Conservation (phyloP, 345 rosid genomes). For the Salix suchowensis region DNA sequence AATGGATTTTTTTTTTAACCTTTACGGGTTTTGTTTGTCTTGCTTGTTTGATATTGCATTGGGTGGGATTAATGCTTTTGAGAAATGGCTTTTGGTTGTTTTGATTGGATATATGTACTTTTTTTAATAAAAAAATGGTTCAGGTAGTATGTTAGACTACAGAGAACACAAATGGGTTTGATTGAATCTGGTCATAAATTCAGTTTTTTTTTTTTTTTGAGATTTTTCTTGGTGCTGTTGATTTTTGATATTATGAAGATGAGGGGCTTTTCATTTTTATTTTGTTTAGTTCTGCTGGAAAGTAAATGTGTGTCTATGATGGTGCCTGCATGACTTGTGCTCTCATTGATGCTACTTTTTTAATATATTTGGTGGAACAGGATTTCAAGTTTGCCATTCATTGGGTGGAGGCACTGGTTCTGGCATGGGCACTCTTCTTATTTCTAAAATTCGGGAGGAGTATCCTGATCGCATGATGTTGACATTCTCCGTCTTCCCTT, state of each 20-base stretch:
- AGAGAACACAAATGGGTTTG: neutral
- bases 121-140: too few species aligned
- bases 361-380: neutral
- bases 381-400: slow-evolving; percentile 27
- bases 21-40: too few species aligned
- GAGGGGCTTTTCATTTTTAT: neutral
- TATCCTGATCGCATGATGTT: slow-evolving; percentile 28
- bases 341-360: neutral
- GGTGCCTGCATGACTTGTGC: neutral
- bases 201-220: neutral
- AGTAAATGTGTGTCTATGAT: neutral
- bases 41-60: too few species aligned
- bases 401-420: slow-evolving; percentile 31
- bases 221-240: neutral
- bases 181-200: neutral
- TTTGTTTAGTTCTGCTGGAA: neutral
- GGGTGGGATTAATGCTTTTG: neutral
- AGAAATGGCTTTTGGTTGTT: neutral
- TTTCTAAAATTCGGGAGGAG: slow-evolving; percentile 24
- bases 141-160: too few species aligned
- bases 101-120: neutral
- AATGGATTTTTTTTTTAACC: neutral
- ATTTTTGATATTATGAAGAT: neutral
- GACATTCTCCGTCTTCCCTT: slow-evolving; percentile 26
- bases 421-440: slow-evolving; percentile 29